A percentile compares a stretch with the other conserved stretches of the same genome.
Evolutionary conservation across 805 yeast genomes (phyloP).

Genomic region (Allodekkera sacchari): DNA sequence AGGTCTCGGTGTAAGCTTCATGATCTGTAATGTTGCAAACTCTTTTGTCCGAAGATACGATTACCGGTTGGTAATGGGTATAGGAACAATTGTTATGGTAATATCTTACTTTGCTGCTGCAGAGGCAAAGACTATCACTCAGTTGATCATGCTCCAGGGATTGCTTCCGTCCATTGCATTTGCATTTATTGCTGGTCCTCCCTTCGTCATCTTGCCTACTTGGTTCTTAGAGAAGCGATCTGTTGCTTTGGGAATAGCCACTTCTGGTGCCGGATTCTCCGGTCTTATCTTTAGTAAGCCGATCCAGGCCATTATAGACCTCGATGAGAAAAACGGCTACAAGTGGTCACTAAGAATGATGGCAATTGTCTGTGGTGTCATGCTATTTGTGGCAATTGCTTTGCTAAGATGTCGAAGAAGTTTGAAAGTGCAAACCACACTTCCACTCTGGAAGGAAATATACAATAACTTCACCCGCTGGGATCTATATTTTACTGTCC

Average conservation of each 20-base stretch:
- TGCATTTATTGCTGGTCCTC: conserved; percentile 29
- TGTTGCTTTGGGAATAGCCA: conserved; percentile 40
- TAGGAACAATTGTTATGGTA: conserved; percentile 34
- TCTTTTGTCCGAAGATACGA: conserved; percentile 43
- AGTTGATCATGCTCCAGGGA: conserved; percentile 43
- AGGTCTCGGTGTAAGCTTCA: conserved; percentile 46
- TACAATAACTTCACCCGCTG: conserved; percentile 8
- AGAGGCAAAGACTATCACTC: conserved; percentile 32
- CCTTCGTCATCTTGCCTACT: conserved; percentile 32
- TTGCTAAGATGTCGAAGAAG: conserved; percentile 18
- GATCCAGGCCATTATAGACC: conserved; percentile 32
- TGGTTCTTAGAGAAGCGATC: conserved; percentile 39
- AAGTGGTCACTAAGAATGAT: conserved; percentile 39
- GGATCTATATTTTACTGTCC: conserved; percentile 11
- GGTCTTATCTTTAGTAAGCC: conserved; percentile 40
- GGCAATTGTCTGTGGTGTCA: conserved; percentile 25
- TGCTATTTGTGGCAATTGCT: conserved; percentile 12
- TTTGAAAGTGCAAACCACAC: conserved; percentile 8
- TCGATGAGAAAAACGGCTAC: conserved; percentile 28
- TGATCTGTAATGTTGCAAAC: conserved; percentile 49
- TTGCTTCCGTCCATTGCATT: conserved; percentile 36
- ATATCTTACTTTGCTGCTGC: conserved; percentile 37
- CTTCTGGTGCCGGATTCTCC: conserved; percentile 45
- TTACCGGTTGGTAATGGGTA: conserved; percentile 32
- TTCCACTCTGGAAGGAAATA: conserved; percentile 13